These are phyloP conservation scores for Pterula multifida DNA, from an alignment of 1,284 basidiomycete genomes.

Conservation along the genomic window DNA sequence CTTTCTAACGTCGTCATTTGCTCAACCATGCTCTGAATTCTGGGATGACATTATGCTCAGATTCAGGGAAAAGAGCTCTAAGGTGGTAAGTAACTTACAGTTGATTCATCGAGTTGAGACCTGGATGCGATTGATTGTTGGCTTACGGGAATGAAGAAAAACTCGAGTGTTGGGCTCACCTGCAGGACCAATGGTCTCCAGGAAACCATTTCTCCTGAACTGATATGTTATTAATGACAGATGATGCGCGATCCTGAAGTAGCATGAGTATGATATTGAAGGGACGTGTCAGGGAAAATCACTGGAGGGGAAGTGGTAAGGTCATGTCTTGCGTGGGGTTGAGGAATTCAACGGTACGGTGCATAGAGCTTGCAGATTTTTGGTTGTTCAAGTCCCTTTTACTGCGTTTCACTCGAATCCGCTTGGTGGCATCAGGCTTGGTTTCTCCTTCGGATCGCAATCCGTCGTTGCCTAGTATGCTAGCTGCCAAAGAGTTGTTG, in stretches of 20 bases:
- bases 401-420: conserved; percentile 54
- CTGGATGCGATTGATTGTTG: conserved; percentile 20
- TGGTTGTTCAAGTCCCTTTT: conserved; percentile 33
- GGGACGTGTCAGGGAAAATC: conserved; percentile 16
- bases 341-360: conserved; percentile 52
- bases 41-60: conserved; percentile 17
- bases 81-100: conserved; percentile 27
- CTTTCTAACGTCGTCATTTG: conserved; percentile 80
- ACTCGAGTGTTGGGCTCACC: conserved; percentile 25
- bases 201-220: conserved; percentile 65
- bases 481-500: conserved; percentile 23
- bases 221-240: conserved; percentile 55
- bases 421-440: conserved; percentile 49
- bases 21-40: conserved; percentile 70
- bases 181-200: conserved; percentile 80
- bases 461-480: neutral
- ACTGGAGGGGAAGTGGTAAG: conserved; percentile 68
- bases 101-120: conserved; percentile 64
- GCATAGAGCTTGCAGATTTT: conserved; percentile 38
- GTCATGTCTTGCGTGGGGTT: conserved; percentile 39
- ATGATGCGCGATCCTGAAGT: conserved; percentile 67
- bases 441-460: neutral
- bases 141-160: neutral
- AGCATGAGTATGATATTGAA: conserved; percentile 12
- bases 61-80: conserved; percentile 7